Evolutionary conservation across 306 rosid genomes (phyloP).

Genomic region (Inga leiocalycina): DNA sequence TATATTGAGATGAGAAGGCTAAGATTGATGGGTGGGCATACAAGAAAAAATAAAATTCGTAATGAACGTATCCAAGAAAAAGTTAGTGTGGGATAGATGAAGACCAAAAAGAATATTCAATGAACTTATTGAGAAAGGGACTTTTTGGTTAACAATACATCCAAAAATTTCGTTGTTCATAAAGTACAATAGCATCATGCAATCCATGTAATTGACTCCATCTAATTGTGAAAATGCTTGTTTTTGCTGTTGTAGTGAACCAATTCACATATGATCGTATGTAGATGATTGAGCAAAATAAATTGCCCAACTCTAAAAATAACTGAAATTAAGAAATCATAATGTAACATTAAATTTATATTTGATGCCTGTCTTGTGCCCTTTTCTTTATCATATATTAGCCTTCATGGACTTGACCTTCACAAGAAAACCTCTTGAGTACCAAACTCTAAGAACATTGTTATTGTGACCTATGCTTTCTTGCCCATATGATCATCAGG

Average conservation of each 20-base stretch:
- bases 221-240: background rate
- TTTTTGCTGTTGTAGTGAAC: too few species aligned
- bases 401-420: background rate
- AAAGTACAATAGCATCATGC: background rate
- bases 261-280: background rate
- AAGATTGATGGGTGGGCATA: background rate
- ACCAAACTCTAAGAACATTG: background rate
- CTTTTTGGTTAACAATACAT: background rate
- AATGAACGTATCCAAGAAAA: too few species aligned
- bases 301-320: background rate
- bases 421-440: background rate
- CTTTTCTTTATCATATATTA: background rate
- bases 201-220: background rate
- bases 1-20: background rate
- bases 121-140: too few species aligned
- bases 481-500: background rate
- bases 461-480: background rate
- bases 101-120: too few species aligned
- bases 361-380: background rate
- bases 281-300: background rate
- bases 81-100: background rate
- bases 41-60: background rate
- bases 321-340: background rate
- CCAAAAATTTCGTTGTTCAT: background rate
- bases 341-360: background rate